Conservation (phyloP, 495 filamentous ascomycete species). For the Neurospora sp. region DNA sequence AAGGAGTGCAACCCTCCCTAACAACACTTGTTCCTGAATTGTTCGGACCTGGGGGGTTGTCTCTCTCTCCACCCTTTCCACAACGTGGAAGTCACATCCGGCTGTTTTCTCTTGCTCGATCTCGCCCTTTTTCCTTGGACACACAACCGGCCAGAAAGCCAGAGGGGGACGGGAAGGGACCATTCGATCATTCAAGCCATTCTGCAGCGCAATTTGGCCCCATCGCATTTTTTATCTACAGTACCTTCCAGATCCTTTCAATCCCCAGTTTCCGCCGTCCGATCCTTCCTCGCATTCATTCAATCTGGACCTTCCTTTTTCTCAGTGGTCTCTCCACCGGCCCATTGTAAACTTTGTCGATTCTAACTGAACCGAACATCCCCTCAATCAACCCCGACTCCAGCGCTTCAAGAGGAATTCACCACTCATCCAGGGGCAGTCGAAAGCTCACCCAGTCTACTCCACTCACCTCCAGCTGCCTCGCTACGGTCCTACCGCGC, state of each 20-base stretch:
- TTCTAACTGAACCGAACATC: neutral
- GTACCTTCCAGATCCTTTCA: neutral
- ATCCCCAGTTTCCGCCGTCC: neutral
- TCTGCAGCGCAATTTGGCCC: neutral
- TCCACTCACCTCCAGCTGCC: neutral
- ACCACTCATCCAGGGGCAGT: neutral
- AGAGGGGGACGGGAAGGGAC: neutral
- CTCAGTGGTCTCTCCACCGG: neutral
- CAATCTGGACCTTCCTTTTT: neutral
- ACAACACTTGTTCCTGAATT: constrained; percentile 19
- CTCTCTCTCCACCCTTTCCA: constrained; percentile 2
- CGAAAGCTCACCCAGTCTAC: neutral
- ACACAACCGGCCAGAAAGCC: neutral
- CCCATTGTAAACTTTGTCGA: neutral
- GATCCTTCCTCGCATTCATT: neutral
- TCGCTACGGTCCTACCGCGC: neutral
- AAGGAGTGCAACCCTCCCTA: neutral
- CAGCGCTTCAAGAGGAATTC: neutral
- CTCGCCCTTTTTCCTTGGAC: neutral
- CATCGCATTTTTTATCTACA: neutral
- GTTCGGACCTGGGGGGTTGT: constrained; percentile 9
- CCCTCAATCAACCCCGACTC: neutral
- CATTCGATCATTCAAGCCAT: neutral
- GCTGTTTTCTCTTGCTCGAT: constrained; percentile 14
- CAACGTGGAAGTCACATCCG: constrained; percentile 8